Conservation (phyloP, 2,329 filamentous ascomycete genomes). For the Apiospora hydei region DNA sequence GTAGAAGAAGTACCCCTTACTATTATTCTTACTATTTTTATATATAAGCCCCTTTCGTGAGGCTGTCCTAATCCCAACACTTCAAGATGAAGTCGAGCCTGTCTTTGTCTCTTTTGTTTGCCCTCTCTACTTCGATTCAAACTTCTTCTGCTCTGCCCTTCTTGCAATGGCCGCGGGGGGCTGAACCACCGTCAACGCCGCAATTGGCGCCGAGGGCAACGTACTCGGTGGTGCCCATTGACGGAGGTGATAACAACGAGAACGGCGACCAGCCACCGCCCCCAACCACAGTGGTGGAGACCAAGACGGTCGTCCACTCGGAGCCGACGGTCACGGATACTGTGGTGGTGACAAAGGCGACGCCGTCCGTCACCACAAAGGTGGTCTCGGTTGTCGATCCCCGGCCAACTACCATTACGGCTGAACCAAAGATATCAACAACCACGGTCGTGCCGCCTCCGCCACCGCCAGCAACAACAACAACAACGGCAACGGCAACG, state of each 20-base stretch:
- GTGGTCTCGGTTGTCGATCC: neutral
- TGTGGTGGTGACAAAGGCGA: neutral
- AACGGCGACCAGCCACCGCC: constrained; percentile 42
- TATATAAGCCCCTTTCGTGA: constrained; percentile 7
- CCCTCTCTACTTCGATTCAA: constrained; percentile 35
- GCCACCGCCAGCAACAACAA: constrained; percentile 4
- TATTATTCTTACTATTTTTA: neutral
- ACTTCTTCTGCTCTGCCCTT: constrained; percentile 40
- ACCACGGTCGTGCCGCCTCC: constrained; percentile 14
- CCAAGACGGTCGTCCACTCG: constrained; percentile 26
- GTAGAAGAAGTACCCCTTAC: neutral
- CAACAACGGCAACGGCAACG: neutral
- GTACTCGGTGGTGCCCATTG: constrained; percentile 48
- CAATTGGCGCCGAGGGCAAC: constrained; percentile 43
- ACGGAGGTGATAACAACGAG: constrained; percentile 39
- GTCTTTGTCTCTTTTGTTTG: constrained; percentile 36
- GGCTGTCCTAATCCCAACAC: neutral
- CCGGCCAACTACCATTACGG: constrained; percentile 2
- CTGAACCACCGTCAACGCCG: constrained; percentile 24
- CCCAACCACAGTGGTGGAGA: constrained; percentile 42
- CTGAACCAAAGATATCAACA: constrained; percentile 18
- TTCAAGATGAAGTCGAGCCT: constrained; percentile 42
- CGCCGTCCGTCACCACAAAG: constrained; percentile 8
- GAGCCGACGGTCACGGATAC: constrained; percentile 11
- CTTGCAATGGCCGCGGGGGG: constrained; percentile 28